Evolutionary conservation across 1,139 yeast genomes (phyloP), one percentile per base, ranked within the genome.

Genomic region (Petasospora fabianii): DNA sequence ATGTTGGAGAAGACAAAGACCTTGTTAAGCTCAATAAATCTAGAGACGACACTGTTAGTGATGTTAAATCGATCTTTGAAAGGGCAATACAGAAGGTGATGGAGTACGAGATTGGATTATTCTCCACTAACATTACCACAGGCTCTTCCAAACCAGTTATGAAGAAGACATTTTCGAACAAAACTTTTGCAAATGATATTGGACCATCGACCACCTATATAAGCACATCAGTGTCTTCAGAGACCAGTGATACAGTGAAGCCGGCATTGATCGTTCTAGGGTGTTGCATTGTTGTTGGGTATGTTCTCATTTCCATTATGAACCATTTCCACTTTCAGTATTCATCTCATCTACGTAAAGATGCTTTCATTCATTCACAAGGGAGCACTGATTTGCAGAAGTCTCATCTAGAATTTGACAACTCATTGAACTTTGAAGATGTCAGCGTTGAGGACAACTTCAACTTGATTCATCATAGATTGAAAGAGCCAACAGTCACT

Each of bases 301-400:
- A 41, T 28, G 20, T 41, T 13, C 35, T 41, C 14, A 31, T 43
- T 5, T 16, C 36, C 29, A 13, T 38, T 12, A 18, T 24, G 22
- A 39, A 31, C n/a, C 43, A 41, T 27, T 32, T 28, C 19, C 44
- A 36, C 10, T 43, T 43, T 36, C 42, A 32, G 20, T 41, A 34
- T 24, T 20, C 44, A 3, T 16, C 41, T 7, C 34, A 27, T 26
- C 22, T 38, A 4, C 36, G 44, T 16, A 34, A 36, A 21, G 21
- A 30, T 9, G 18, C 22, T 15, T 40, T 30, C 16, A n/a, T 36
- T 6, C 32, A 32, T 4, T 22, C 22, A 6, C n/a, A 10, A 8
- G 26, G 24, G 30, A 32, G 5, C 11, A 13, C 14, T 12, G 27
- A 8, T 17, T 6, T 19, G 21, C 10, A 9, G 5, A 19, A 12